phyloP scores from a whole-genome alignment of 2,329 filamentous ascomycete species.

The Colletotrichum sp. region DNA sequence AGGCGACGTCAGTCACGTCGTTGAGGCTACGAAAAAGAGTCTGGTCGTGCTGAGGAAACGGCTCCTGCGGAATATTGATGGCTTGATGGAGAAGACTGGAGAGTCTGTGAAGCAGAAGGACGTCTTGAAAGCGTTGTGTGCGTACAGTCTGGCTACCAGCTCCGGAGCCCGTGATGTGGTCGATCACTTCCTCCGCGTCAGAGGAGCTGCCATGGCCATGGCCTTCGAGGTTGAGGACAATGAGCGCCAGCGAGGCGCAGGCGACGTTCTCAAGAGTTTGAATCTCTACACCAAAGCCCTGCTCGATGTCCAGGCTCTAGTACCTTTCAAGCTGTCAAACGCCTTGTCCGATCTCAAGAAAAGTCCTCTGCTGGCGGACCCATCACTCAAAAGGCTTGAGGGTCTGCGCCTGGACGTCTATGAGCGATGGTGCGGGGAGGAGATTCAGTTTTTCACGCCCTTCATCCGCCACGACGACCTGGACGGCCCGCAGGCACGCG shows the following conservation, averaged over 20 bases:
- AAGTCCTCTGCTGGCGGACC: constrained; percentile 74
- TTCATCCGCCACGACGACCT: constrained; percentile 85
- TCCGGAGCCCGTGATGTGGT: constrained; percentile 82
- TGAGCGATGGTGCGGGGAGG: constrained; percentile 80
- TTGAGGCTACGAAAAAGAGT: constrained; percentile 69
- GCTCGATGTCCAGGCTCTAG: constrained; percentile 76
- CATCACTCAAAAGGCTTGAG: constrained; percentile 67
- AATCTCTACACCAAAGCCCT: constrained; percentile 79
- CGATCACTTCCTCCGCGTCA: constrained; percentile 76
- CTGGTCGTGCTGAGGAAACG: constrained; percentile 66
- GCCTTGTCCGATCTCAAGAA: constrained; percentile 73
- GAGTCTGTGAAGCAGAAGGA: constrained; percentile 50
- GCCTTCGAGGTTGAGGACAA: constrained; percentile 60
- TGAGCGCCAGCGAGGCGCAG: constrained; percentile 39
- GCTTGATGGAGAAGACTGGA: constrained; percentile 69
- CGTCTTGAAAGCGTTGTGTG: constrained; percentile 77
- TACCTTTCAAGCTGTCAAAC: constrained; percentile 75
- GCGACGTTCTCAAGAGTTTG: constrained; percentile 68
- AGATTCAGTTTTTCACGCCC: constrained; percentile 84
- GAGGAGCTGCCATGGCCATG: constrained; percentile 70
- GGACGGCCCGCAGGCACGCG: constrained; percentile 62
- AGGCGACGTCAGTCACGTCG: constrained; percentile 35
- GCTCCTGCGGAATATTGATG: constrained; percentile 72
- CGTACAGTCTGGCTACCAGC: constrained; percentile 82
- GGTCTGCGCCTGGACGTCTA: constrained; percentile 80